Base-by-base conservation (phyloP, 208 protist species). In the Trichomonas tenax region DNA sequence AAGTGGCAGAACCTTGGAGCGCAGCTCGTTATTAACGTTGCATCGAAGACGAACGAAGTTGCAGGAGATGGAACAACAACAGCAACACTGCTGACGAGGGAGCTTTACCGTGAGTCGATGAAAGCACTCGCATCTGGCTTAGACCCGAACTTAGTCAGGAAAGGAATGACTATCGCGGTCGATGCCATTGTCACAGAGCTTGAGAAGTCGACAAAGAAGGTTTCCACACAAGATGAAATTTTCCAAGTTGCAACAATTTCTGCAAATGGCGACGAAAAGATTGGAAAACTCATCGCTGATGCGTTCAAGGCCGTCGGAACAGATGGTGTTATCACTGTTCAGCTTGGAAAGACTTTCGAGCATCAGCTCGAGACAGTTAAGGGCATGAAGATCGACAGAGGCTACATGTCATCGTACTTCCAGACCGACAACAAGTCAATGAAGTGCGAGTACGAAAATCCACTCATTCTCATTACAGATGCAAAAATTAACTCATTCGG, bases 241-340 rank as follows among this genome's bases (percentile, higher is more conserved):
- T 97, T 97, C 63, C 98, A 98, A 97, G 98, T 99, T 51, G 99
- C 99, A 63, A 99, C 99, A 95, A 99, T 99, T 97, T 99, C 99
- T 51, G 99, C 99, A 96, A 99, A 99, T 98, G 99, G 99, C 86
- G 99, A 99, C 97, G 97, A 96, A 31, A 98, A 98, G 96, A 99
- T 99, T 97, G 99, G 99, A 96, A 96, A 98, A 96, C 98, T 99
- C 96, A 99, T 99, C 96, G 98, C 98, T 49, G 96, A 98, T 82
- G 99, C 99, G 40, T 99, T 99, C 98, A 98, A 99, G 97, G 98
- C 98, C 97, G 99, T 99, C 51, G 99, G 99, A 97, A 98, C 99
- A 97, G 98, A 99, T 96, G 99, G 99, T 95, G 99, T 99, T 95
- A 99, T 99, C 98, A 99, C 99, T 82, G 98, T 99, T 58, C 98